Conservation (phyloP, 106 monocot genomes). For the Allium sativum region DNA sequence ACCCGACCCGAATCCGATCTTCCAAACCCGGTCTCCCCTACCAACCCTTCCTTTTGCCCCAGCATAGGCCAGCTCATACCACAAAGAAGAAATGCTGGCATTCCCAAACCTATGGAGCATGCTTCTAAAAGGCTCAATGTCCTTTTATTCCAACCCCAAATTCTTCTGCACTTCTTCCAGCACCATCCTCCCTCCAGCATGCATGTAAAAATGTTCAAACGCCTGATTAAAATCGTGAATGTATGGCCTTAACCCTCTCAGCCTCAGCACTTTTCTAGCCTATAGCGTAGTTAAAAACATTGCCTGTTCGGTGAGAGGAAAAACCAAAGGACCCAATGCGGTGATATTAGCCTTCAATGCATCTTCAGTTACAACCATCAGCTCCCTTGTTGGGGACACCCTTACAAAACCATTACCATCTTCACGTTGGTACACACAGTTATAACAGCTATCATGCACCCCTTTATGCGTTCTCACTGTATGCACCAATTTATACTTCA, state of each 20-base stretch:
- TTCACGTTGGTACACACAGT: slow-evolving; percentile 43
- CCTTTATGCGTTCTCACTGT: slow-evolving; percentile 59
- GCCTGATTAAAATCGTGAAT: slow-evolving; percentile 11
- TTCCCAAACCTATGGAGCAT: slow-evolving; percentile 15
- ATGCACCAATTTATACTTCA: slow-evolving; percentile 61
- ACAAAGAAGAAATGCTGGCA: slow-evolving; percentile 15
- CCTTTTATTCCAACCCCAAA: slow-evolving; percentile 7
- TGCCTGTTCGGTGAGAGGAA: slow-evolving; percentile 18
- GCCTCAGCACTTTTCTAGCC: neutral
- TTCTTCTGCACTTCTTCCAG: slow-evolving; percentile 17
- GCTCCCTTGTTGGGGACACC: slow-evolving; percentile 21
- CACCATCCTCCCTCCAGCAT: slow-evolving; percentile 15
- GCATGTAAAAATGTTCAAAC: slow-evolving; percentile 19
- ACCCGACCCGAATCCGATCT: slow-evolving; percentile 31
- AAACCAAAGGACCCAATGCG: slow-evolving; percentile 20
- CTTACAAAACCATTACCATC: slow-evolving; percentile 11
- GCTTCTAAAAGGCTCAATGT: slow-evolving; percentile 14
- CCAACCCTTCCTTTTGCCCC: slow-evolving; percentile 17
- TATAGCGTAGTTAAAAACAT: slow-evolving; percentile 9
- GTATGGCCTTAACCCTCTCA: slow-evolving; percentile 10
- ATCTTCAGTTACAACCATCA: slow-evolving; percentile 27
- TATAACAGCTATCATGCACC: slow-evolving; percentile 28
- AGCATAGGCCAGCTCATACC: slow-evolving; percentile 16
- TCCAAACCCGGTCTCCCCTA: slow-evolving; percentile 22
- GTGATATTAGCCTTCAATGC: slow-evolving; percentile 30